Evolutionary conservation across 495 filamentous ascomycete species (phyloP).

Genomic region (Staphylotrichum tortipilum): DNA sequence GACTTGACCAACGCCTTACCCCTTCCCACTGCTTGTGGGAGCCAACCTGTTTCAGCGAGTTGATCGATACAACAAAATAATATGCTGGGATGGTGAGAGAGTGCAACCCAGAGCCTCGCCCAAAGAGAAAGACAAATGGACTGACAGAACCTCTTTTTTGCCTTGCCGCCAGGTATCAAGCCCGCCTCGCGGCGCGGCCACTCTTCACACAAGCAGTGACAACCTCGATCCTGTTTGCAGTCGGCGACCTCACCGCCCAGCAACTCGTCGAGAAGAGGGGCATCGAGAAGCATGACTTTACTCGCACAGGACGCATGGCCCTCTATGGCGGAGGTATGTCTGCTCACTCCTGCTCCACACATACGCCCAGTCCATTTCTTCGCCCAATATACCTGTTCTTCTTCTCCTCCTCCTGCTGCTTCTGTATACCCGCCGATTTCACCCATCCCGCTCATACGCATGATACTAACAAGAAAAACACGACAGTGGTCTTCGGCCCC

Average conservation of each 20-base stretch:
- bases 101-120: conserved; percentile 50
- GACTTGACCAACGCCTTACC: too few relatives aligned
- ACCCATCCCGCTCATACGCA: too few relatives aligned
- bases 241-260: conserved; percentile 87
- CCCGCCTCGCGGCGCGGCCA: conserved; percentile 68
- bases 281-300: conserved; percentile 67
- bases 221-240: conserved; percentile 79
- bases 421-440: too few relatives aligned
- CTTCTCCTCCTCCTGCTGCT: neutral
- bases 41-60: neutral
- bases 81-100: conserved; percentile 7
- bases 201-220: conserved; percentile 83
- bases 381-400: too few relatives aligned
- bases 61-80: too few relatives aligned
- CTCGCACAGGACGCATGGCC: conserved; percentile 81
- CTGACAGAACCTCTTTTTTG: neutral
- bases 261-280: conserved; percentile 83
- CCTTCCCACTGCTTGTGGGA: too few relatives aligned
- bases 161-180: conserved; percentile 63
- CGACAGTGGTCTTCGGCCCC: conserved; percentile 77
- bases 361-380: too few relatives aligned
- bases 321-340: conserved; percentile 77
- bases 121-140: conserved; percentile 23
- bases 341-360: too few relatives aligned
- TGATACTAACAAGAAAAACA: neutral